Conservation (phyloP, 1,139 yeast genomes). For the Hemisphaericaspora xylofermentans region DNA sequence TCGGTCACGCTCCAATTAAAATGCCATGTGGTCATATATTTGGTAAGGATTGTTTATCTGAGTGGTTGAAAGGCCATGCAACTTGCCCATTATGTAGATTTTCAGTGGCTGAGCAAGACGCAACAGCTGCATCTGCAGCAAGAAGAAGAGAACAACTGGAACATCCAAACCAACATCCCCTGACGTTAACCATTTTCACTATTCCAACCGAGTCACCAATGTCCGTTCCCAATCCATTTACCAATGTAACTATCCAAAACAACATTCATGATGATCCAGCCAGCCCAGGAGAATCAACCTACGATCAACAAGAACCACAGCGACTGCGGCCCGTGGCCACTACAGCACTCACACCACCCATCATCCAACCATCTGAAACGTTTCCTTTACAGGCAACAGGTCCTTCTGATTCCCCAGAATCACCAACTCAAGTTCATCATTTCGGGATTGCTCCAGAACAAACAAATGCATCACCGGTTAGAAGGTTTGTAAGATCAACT, state of each 20-base stretch:
- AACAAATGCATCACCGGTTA: constrained; percentile 7
- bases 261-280: constrained; percentile 5
- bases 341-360: background rate
- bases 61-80: constrained; percentile 69
- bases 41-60: constrained; percentile 70
- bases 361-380: background rate
- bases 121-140: constrained; percentile 4
- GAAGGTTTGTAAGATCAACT: constrained; percentile 16
- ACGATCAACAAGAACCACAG: background rate
- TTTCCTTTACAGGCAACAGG: background rate
- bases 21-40: constrained; percentile 83
- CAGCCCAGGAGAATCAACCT: background rate
- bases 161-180: constrained; percentile 2
- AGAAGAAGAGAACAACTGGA: constrained; percentile 1
- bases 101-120: constrained; percentile 37
- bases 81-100: constrained; percentile 83
- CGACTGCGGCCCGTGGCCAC: background rate
- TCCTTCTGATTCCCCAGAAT: constrained; percentile 1
- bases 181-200: constrained; percentile 13
- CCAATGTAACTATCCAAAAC: constrained; percentile 10
- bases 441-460: background rate
- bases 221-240: constrained; percentile 1
- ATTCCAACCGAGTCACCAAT: constrained; percentile 8
- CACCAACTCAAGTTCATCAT: constrained; percentile 1
- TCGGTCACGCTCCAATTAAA: constrained; percentile 60